A percentile compares a stretch with the other conserved stretches of the same genome.
These are phyloP conservation scores for Lanmaoa rubissima DNA, from an alignment of 768 basidiomycete species.

Conservation along the genomic window DNA sequence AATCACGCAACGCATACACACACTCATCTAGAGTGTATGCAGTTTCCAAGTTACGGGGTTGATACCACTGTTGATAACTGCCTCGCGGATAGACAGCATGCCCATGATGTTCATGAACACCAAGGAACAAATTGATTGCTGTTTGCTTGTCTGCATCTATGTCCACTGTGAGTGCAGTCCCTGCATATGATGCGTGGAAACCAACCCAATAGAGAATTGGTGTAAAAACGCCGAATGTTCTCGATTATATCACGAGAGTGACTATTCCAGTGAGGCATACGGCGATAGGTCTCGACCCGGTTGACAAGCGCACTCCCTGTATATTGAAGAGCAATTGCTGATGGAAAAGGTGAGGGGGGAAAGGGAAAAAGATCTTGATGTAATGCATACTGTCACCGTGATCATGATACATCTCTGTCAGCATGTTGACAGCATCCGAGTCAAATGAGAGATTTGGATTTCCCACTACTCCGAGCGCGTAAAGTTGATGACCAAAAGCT, in stretches of 20 bases:
- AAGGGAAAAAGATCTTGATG: background rate
- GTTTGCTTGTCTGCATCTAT: conserved; percentile 95
- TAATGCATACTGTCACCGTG: conserved; percentile 82
- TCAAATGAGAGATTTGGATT: conserved; percentile 86
- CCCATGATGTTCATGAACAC: conserved; percentile 60
- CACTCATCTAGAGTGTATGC: conserved; percentile 69
- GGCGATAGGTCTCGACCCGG: conserved; percentile 91
- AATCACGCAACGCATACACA: conserved; percentile 55
- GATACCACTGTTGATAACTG: conserved; percentile 86
- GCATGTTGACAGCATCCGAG: conserved; percentile 92
- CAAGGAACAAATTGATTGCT: conserved; percentile 96
- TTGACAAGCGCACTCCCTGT: conserved; percentile 96
- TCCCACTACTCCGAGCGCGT: conserved; percentile 88
- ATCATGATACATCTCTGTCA: conserved; percentile 99
- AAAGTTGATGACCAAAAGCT: conserved; percentile 91
- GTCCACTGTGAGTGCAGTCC: background rate
- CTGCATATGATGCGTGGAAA: background rate
- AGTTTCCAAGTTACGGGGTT: conserved; percentile 63
- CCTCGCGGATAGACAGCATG: conserved; percentile 52
- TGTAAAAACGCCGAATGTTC: conserved; percentile 91
- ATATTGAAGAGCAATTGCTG: conserved; percentile 94
- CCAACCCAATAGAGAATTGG: conserved; percentile 85
- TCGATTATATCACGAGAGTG: conserved; percentile 96
- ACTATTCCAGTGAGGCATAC: conserved; percentile 96
- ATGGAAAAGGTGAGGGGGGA: background rate